Evolutionary conservation across 140 eudicot species (phyloP), one percentile per base, ranked within the genome.

Genomic region (Ambrosia hybrid): DNA sequence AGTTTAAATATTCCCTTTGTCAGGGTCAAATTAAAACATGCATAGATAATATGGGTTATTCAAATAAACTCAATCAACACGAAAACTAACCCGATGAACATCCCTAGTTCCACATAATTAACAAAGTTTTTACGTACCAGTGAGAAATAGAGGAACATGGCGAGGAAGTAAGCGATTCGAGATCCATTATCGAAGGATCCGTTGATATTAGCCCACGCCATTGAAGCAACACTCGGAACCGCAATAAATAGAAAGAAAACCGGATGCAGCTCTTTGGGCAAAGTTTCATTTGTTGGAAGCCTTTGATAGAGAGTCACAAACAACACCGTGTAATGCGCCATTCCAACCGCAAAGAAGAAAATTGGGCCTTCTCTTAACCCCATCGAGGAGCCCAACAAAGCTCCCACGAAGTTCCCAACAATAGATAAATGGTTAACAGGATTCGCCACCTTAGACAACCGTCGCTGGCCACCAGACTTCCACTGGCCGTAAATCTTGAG

Each of bases 321-420:
- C 74, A 93, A 72, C 53, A 93, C 99, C 0, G 71, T 78, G 53
- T 90, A 93, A 55, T 93, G 99, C 46, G 97, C 99, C 78, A 93
- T 60, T 57, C 99, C 99, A 53, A 93, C 83, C 0, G 97, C 99
- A 43, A 87, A 93, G 81, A 93, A 93, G 86, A 93, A 93, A 0
- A 90, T 81, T 1, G 99, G 97, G 21, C 99, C 99, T 84, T 93
- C 99, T 80, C 83, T 93, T 49, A 93, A 85, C 64, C 99, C 99
- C 89, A 93, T 90, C 0, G 94, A 46, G 0, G 99, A 91, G 46
- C 97, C 97, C 67, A 93, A 77, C 71, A 93, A 75, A 1, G 99
- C 97, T 1, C 99, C 99, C 8, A 88, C 96, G 30, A 93, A 90
- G 71, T 93, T 93, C 5, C 99, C 99, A 4, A 88, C 91, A 3